Conservation (phyloP, 2,329 filamentous ascomycete genomes). For the Beauveria medogensis region DNA sequence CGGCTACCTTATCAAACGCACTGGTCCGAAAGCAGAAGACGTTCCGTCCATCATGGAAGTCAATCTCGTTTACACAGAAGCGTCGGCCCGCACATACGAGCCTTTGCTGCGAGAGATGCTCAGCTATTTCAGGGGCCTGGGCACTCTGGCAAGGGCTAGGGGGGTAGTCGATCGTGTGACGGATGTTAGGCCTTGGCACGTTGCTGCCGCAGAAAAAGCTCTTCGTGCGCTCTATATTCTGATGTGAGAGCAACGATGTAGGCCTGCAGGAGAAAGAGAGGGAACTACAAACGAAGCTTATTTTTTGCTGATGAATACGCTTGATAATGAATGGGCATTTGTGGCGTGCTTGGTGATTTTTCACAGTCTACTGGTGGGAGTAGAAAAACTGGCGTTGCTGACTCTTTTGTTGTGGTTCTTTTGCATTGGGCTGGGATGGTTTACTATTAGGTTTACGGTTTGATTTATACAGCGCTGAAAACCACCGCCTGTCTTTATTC, state of each 20-base stretch:
- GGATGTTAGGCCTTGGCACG: slow-evolving; percentile 68
- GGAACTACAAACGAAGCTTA: not conserved
- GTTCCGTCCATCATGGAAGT: slow-evolving; percentile 55
- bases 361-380: not conserved
- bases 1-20: slow-evolving; percentile 59
- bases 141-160: slow-evolving; percentile 59
- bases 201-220: slow-evolving; percentile 63
- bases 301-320: not conserved
- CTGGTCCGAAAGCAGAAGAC: slow-evolving; percentile 47
- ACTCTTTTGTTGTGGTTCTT: not conserved
- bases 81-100: slow-evolving; percentile 48
- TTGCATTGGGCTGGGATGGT: not conserved
- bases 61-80: slow-evolving; percentile 52
- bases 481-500: not conserved
- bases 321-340: not conserved
- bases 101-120: slow-evolving; percentile 62
- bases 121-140: slow-evolving; percentile 58
- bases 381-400: not conserved
- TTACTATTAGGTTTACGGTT: not conserved
- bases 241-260: slow-evolving; percentile 33
- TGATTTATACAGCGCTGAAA: not conserved
- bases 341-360: not conserved
- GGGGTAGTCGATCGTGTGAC: slow-evolving; percentile 51
- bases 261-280: not conserved
- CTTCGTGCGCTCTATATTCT: slow-evolving; percentile 56